Percentiles rank a stretch among this genome's conserved stretches.
phyloP scores from a whole-genome alignment of 2,329 filamentous ascomycete species.

The Fusarium haematococcum region DNA sequence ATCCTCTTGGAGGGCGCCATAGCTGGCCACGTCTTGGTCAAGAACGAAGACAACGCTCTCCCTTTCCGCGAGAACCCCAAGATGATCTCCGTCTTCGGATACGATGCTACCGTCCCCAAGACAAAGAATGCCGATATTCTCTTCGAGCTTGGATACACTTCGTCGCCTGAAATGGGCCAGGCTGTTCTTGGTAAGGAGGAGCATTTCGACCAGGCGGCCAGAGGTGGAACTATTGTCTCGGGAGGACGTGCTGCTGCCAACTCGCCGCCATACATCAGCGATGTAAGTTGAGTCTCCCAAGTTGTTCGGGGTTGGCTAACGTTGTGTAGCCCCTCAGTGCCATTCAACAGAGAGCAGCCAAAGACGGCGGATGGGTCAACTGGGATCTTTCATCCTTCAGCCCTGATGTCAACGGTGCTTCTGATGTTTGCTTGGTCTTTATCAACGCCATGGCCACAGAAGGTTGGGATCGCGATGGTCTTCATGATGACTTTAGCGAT shows the following conservation, averaged over 20 bases:
- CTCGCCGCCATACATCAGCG: slow-evolving; percentile 61
- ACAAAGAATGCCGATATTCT: slow-evolving; percentile 61
- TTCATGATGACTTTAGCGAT: slow-evolving; percentile 78
- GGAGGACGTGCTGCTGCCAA: slow-evolving; percentile 65
- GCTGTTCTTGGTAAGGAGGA: slow-evolving; percentile 56
- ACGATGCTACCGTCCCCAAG: slow-evolving; percentile 68
- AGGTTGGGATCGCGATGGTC: slow-evolving; percentile 74
- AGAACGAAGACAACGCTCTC: slow-evolving; percentile 73
- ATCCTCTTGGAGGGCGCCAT: slow-evolving; percentile 65
- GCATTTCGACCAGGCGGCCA: slow-evolving; percentile 62
- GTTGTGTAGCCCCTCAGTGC: slow-evolving; percentile 42
- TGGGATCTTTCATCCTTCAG: slow-evolving; percentile 56
- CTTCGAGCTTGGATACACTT: slow-evolving; percentile 61
- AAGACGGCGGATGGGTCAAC: slow-evolving; percentile 67
- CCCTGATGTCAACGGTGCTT: slow-evolving; percentile 52
- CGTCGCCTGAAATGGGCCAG: slow-evolving; percentile 59
- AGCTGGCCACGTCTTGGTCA: slow-evolving; percentile 77
- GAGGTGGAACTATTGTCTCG: slow-evolving; percentile 63
- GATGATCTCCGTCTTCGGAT: slow-evolving; percentile 70
- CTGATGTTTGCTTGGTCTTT: slow-evolving; percentile 82
- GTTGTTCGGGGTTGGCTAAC: not conserved
- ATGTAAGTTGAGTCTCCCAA: slow-evolving; percentile 47
- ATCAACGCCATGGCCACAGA: slow-evolving; percentile 84
- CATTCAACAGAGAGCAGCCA: slow-evolving; percentile 64
- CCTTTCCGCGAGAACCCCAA: slow-evolving; percentile 69